phyloP scores from a whole-genome alignment of 2,329 filamentous ascomycete genomes.

The Tolypocladium sp. region DNA sequence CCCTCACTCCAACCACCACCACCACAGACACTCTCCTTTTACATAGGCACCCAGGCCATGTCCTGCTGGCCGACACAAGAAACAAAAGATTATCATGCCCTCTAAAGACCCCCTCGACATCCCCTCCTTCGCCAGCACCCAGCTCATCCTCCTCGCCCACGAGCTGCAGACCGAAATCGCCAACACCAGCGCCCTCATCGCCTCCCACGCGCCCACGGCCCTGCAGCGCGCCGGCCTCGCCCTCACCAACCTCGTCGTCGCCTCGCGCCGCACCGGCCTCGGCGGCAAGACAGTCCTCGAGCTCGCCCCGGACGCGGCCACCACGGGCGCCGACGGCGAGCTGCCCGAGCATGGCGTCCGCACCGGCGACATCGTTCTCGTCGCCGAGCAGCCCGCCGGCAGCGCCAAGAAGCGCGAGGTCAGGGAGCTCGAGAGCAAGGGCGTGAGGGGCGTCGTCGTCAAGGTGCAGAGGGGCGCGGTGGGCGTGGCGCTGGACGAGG shows the following conservation, averaged over 20 bases:
- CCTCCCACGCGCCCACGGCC: slow-evolving; percentile 55
- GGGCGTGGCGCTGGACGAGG: slow-evolving; percentile 61
- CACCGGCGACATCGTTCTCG: slow-evolving; percentile 67
- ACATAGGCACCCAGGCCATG: neutral
- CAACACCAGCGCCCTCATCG: slow-evolving; percentile 59
- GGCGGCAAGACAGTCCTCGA: slow-evolving; percentile 88
- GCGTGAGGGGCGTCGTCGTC: slow-evolving; percentile 61
- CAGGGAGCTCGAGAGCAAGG: slow-evolving; percentile 58
- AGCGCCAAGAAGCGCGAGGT: slow-evolving; percentile 65
- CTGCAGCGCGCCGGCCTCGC: slow-evolving; percentile 73
- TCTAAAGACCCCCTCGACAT: slow-evolving; percentile 45
- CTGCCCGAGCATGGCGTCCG: slow-evolving; percentile 69
- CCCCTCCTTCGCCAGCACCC: slow-evolving; percentile 58
- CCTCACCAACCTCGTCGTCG: slow-evolving; percentile 64
- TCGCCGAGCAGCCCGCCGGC: slow-evolving; percentile 66
- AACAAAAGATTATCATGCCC: slow-evolving; percentile 18
- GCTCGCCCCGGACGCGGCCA: slow-evolving; percentile 63
- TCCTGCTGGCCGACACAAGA: neutral
- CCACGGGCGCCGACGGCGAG: slow-evolving; percentile 33
- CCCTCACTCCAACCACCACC: neutral
- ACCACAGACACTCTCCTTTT: neutral
- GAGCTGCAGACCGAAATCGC: slow-evolving; percentile 66
- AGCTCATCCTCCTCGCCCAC: slow-evolving; percentile 59
- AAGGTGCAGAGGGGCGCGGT: slow-evolving; percentile 50
- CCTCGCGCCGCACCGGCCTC: slow-evolving; percentile 74